These are phyloP conservation scores for Coix lacrymajobi DNA, from an alignment of 176 grass and related monocot species.

Conservation along the genomic window DNA sequence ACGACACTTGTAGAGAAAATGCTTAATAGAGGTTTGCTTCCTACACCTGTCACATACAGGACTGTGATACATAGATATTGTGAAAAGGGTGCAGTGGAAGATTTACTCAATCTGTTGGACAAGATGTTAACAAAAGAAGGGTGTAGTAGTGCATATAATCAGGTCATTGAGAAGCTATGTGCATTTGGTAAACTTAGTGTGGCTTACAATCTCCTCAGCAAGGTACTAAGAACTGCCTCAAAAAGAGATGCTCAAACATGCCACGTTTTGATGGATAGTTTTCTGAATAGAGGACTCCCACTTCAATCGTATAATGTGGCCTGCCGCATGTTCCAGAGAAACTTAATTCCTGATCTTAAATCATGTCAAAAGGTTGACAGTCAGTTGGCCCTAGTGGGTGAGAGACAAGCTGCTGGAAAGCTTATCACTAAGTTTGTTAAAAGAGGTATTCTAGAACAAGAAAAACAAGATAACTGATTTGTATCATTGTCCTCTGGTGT, in stretches of 20 bases:
- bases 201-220: constrained; percentile 60
- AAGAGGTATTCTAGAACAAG: constrained; percentile 62
- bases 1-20: constrained; percentile 72
- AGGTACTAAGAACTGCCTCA: constrained; percentile 80
- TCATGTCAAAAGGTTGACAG: constrained; percentile 60
- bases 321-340: constrained; percentile 73
- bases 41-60: constrained; percentile 85
- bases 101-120: constrained; percentile 68
- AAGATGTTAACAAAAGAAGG: constrained; percentile 69
- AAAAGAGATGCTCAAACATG: constrained; percentile 73
- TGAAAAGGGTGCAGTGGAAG: constrained; percentile 60
- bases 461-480: constrained; percentile 38
- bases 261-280: constrained; percentile 73
- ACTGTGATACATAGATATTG: constrained; percentile 92
- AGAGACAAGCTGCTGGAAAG: constrained; percentile 38
- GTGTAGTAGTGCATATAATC: constrained; percentile 69
- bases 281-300: constrained; percentile 46
- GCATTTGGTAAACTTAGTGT: constrained; percentile 65
- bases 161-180: constrained; percentile 87
- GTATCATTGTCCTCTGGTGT: neutral
- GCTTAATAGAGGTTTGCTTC: constrained; percentile 78
- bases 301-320: constrained; percentile 78
- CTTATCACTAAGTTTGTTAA: constrained; percentile 75
- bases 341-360: constrained; percentile 72
- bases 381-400: constrained; percentile 41